Conservation (phyloP, 306 rosid genomes). For the Fragaria ananassa region DNA sequence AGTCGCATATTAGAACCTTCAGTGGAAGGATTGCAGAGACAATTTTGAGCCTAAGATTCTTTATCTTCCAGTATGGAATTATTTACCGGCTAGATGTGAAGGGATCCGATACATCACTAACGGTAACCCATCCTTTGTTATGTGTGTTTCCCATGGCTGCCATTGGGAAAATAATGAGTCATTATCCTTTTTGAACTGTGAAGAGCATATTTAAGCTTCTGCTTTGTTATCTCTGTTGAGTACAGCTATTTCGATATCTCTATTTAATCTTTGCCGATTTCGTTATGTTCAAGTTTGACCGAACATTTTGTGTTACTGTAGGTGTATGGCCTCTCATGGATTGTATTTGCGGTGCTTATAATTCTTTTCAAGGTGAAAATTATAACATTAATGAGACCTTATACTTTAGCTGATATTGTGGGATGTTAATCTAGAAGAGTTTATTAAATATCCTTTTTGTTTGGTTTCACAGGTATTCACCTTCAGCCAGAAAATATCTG, state of each 20-base stretch:
- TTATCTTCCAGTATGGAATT: slow-evolving; percentile 90
- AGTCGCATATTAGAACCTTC: slow-evolving; percentile 77
- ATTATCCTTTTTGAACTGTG: neutral
- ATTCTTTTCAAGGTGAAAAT: slow-evolving; percentile 80
- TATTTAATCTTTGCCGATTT: neutral
- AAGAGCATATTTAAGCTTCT: neutral
- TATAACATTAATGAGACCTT: neutral
- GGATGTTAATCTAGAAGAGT: neutral
- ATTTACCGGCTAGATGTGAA: slow-evolving; percentile 73
- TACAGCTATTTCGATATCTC: neutral
- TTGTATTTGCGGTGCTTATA: slow-evolving; percentile 63
- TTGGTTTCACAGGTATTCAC: slow-evolving; percentile 67
- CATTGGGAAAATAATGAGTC: neutral
- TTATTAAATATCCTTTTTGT: slow-evolving; percentile 27
- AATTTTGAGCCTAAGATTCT: slow-evolving; percentile 80
- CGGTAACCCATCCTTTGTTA: slow-evolving; percentile 45
- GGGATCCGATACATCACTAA: slow-evolving; percentile 62
- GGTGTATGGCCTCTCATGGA: slow-evolving; percentile 93
- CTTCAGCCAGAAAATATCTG: slow-evolving; percentile 90
- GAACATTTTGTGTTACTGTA: slow-evolving; percentile 18
- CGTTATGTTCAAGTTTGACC: neutral
- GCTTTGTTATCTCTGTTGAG: neutral
- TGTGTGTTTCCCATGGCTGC: neutral
- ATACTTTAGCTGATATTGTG: neutral
- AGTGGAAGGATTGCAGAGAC: slow-evolving; percentile 82